Evolutionary conservation across 2,329 filamentous ascomycete species (phyloP), one percentile per base, ranked within the genome.

Genomic region (Bimuria novae-zelandiae): DNA sequence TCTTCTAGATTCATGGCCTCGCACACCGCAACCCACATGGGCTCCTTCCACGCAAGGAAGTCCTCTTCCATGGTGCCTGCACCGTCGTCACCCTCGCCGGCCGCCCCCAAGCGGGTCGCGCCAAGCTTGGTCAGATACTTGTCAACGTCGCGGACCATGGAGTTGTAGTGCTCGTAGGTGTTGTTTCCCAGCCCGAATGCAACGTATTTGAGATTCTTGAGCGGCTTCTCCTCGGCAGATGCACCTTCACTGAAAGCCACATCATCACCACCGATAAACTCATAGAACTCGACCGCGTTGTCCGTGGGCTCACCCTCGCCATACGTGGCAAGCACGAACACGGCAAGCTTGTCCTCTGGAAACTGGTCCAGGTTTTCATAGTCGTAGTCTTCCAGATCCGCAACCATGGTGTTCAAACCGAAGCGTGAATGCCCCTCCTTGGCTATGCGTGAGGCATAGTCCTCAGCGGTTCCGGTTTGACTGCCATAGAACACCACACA

Each of bases 31-130:
- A 84, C 80, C 94, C 95, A 99, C 94, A 99, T 99, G 57, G 92
- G 92, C 69, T 99, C 94, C 79, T 99, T 99, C 94, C 94, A 99
- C 61, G 93, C 90, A 67, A 99, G 79, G 76, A 97, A 99, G 70
- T 99, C 95, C 78, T 99, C 95, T 78, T 99, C 94, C 95, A 99
- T 99, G 52, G 94, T 99, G 56, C 95, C 94, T 61, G 94, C 92
- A 60, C 95, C 94, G 73, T 99, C 94, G 68, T 99, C 94, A 68
- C 94, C 94, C 79, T 97, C 93, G 65, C 95, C 94, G 51, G 92
- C 91, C 52, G 87, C 81, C 40, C 94, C 92, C 63, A 99, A 90
- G 62, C 91, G 84, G 69, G 86, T 82, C 11, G 89, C 94, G 56
- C 94, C 94, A 17, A 96, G 82, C 68, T 89, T 93, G 69, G 86